These are phyloP conservation scores for Daldinia sp. DNA, from an alignment of 2,329 filamentous ascomycete species.

Conservation along the genomic window DNA sequence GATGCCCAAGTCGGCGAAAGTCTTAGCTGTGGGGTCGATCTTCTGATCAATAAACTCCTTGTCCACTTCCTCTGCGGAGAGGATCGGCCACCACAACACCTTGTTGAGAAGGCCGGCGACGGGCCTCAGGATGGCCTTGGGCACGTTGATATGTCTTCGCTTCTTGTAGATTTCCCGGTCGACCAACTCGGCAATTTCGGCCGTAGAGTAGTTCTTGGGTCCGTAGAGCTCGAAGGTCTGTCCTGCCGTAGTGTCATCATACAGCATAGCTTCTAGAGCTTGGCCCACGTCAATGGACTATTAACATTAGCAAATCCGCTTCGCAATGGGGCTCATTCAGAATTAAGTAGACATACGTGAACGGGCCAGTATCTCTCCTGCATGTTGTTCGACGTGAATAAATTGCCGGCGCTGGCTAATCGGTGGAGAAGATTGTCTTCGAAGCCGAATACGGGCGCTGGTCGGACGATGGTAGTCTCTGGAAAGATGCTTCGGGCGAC, in stretches of 20 bases:
- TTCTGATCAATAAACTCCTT: slow-evolving; percentile 92
- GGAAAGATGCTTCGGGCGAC: slow-evolving; percentile 91
- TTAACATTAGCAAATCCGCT: slow-evolving; percentile 19
- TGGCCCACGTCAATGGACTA: slow-evolving; percentile 89
- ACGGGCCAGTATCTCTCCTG: slow-evolving; percentile 91
- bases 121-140: slow-evolving; percentile 83
- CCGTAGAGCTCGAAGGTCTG: slow-evolving; percentile 97
- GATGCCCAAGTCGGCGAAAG: slow-evolving; percentile 92
- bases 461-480: slow-evolving; percentile 95
- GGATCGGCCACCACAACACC: slow-evolving; percentile 87
- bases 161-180: slow-evolving; percentile 93
- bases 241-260: slow-evolving; percentile 88
- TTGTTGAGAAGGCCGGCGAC: slow-evolving; percentile 81
- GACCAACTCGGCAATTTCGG: slow-evolving; percentile 86
- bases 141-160: slow-evolving; percentile 90
- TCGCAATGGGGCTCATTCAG: background rate
- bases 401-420: slow-evolving; percentile 81
- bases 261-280: slow-evolving; percentile 89
- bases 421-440: slow-evolving; percentile 92
- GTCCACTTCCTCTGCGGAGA: slow-evolving; percentile 88
- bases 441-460: slow-evolving; percentile 92
- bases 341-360: slow-evolving; percentile 70
- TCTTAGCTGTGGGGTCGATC: slow-evolving; percentile 92
- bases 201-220: slow-evolving; percentile 90
- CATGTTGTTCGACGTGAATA: slow-evolving; percentile 94